Percentiles rank a stretch among this genome's conserved stretches.
Evolutionary conservation across 352 stramenopile species (phyloP).

Genomic region (Globisporangium yorkense): DNA sequence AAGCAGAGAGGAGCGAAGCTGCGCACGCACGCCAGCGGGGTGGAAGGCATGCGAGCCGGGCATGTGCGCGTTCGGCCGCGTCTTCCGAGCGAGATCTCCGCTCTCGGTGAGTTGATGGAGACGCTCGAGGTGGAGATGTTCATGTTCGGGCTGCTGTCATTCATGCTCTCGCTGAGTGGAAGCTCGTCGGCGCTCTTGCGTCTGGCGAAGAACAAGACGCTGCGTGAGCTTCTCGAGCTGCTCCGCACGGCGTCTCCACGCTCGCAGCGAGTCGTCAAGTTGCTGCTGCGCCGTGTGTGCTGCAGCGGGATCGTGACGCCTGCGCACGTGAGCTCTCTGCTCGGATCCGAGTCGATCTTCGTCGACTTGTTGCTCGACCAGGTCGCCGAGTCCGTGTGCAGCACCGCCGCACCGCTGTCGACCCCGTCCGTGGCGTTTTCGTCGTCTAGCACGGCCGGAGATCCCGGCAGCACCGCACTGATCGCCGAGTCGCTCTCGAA

Average conservation of each 20-base stretch:
- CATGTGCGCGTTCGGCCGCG: neutral
- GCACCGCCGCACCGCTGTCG: constrained; percentile 56
- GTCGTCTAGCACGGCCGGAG: constrained; percentile 15
- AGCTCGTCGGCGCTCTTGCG: constrained; percentile 52
- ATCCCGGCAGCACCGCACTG: constrained; percentile 14
- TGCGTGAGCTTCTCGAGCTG: constrained; percentile 74
- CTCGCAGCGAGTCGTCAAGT: constrained; percentile 77
- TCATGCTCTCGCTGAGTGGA: constrained; percentile 76
- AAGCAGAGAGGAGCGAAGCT: constrained; percentile 37
- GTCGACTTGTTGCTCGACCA: constrained; percentile 84
- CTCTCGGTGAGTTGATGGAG: constrained; percentile 46
- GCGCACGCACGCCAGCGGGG: constrained; percentile 35
- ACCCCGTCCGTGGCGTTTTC: constrained; percentile 42
- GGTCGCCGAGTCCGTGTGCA: constrained; percentile 83
- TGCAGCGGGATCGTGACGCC: constrained; percentile 65
- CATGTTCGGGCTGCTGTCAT: constrained; percentile 65
- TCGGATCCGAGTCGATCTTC: constrained; percentile 75
- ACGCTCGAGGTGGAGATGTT: constrained; percentile 74
- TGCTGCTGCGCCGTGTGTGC: constrained; percentile 69
- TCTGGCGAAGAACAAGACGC: constrained; percentile 49
- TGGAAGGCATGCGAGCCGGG: constrained; percentile 11
- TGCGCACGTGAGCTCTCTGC: constrained; percentile 54
- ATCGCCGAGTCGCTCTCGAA: constrained; percentile 77
- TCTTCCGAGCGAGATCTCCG: constrained; percentile 25
- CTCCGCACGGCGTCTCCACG: constrained; percentile 70